Conservation (phyloP, 495 filamentous ascomycete species). For the Trichoderma asperelloides region DNA sequence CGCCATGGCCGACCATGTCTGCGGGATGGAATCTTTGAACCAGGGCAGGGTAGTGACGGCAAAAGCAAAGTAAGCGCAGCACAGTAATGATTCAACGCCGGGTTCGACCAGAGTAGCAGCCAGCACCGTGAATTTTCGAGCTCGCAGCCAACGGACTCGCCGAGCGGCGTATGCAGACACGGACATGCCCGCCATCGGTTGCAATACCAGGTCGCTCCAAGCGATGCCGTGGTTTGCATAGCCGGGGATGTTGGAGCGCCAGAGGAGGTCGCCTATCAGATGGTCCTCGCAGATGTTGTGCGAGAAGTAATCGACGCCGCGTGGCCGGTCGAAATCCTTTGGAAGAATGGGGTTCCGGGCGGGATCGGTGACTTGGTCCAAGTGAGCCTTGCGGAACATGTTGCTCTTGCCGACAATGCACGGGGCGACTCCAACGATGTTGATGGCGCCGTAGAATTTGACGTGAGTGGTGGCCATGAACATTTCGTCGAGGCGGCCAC, state of each 20-base stretch:
- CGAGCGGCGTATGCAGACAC: slow-evolving; percentile 71
- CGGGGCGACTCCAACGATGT: slow-evolving; percentile 80
- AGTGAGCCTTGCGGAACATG: slow-evolving; percentile 92
- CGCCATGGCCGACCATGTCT: slow-evolving; percentile 61
- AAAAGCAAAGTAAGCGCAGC: slow-evolving; percentile 70
- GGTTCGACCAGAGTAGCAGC: slow-evolving; percentile 90
- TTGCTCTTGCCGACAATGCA: slow-evolving; percentile 96
- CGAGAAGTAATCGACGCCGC: slow-evolving; percentile 86
- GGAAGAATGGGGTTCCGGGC: slow-evolving; percentile 35
- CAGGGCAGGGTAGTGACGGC: slow-evolving; percentile 65
- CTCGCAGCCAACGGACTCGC: slow-evolving; percentile 82
- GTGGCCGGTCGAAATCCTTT: slow-evolving; percentile 36
- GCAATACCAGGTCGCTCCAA: slow-evolving; percentile 77
- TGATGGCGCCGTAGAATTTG: slow-evolving; percentile 98
- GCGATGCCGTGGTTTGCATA: slow-evolving; percentile 76
- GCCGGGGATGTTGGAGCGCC: slow-evolving; percentile 51
- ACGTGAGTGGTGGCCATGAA: slow-evolving; percentile 92
- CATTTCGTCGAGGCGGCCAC: slow-evolving; percentile 85
- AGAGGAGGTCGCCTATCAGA: slow-evolving; percentile 85
- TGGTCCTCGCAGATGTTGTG: slow-evolving; percentile 98
- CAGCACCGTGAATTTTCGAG: slow-evolving; percentile 87
- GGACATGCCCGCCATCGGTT: slow-evolving; percentile 80
- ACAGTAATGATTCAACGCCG: slow-evolving; percentile 81
- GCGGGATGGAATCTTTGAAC: slow-evolving; percentile 44
- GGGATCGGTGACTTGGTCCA: slow-evolving; percentile 65